Conservation (phyloP, 192 early-diverging fungal species). For the Coemansia sp. region DNA sequence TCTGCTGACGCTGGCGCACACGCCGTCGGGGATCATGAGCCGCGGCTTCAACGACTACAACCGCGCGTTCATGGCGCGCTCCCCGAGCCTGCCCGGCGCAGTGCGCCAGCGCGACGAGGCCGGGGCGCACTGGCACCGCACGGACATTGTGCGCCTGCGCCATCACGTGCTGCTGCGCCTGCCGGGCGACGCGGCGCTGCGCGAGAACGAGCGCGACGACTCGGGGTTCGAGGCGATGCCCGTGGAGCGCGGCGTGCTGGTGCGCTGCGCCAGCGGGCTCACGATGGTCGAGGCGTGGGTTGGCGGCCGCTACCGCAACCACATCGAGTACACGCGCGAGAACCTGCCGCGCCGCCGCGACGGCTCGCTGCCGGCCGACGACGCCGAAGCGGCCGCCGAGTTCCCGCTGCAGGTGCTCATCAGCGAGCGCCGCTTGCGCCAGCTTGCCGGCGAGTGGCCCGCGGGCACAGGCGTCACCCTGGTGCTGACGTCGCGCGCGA, state of each 20-base stretch:
- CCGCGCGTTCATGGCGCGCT: conserved; percentile 63
- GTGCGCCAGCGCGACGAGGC: conserved; percentile 55
- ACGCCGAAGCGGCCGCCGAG: conserved; percentile 20
- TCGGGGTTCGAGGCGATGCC: conserved; percentile 25
- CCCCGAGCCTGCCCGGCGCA: conserved; percentile 50
- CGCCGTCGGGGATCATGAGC: conserved; percentile 59
- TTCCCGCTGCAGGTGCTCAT: conserved; percentile 24
- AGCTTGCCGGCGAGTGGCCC: conserved; percentile 33
- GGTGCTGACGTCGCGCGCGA: conserved; percentile 34
- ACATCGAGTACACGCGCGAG: conserved; percentile 56
- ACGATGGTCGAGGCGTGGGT: conserved; percentile 61
- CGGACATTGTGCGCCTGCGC: conserved; percentile 58
- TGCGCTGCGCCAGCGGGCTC: conserved; percentile 51
- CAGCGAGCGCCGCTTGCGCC: conserved; percentile 6
- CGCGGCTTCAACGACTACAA: conserved; percentile 67
- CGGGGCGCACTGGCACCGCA: conserved; percentile 68
- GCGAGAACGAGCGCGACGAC: conserved; percentile 18
- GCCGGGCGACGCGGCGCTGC: conserved; percentile 47
- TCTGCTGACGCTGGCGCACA: conserved; percentile 58
- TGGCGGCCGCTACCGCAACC: conserved; percentile 43
- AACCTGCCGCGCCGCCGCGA: conserved; percentile 26
- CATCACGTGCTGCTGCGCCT: conserved; percentile 60
- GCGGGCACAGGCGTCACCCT: conserved; percentile 30
- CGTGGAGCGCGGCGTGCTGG: conserved; percentile 31
- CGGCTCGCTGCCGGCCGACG: conserved; percentile 19